Evolutionary conservation across 371 early-diverging fungal species (phyloP).

Genomic region (Lichtheimia hyalospora): DNA sequence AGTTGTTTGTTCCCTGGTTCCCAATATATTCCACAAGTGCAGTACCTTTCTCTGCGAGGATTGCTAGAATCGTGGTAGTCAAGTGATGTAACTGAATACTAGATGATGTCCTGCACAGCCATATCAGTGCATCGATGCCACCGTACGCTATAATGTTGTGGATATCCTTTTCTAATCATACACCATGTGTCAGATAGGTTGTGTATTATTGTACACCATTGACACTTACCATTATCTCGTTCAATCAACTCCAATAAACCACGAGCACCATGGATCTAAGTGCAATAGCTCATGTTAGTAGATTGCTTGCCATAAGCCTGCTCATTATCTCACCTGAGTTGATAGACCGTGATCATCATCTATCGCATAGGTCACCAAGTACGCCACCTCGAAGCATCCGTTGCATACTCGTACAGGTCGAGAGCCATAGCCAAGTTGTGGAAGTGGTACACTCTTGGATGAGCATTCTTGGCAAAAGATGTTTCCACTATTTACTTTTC

Average conservation of each 20-base stretch:
- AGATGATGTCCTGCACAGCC: slow-evolving; percentile 50
- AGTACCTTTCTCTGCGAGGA: slow-evolving; percentile 46
- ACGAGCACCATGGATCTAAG: slow-evolving; percentile 63
- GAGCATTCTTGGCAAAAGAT: slow-evolving; percentile 67
- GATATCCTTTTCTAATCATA: slow-evolving; percentile 47
- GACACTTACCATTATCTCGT: slow-evolving; percentile 48
- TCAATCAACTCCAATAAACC: slow-evolving; percentile 61
- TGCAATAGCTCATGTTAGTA: not conserved
- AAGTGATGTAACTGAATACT: slow-evolving; percentile 51
- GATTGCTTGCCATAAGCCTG: not conserved
- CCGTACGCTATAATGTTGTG: slow-evolving; percentile 57
- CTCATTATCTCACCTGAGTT: slow-evolving; percentile 47
- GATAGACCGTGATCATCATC: slow-evolving; percentile 62
- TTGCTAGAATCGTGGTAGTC: slow-evolving; percentile 53
- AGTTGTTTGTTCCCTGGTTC: not conserved
- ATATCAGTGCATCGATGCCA: slow-evolving; percentile 62
- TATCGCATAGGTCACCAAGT: slow-evolving; percentile 60
- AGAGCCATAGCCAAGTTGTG: slow-evolving; percentile 61
- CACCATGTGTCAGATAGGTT: too few species aligned
- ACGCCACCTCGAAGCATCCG: slow-evolving; percentile 64
- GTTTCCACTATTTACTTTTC: slow-evolving; percentile 47
- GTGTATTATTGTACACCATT: too few species aligned
- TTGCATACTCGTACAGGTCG: slow-evolving; percentile 64
- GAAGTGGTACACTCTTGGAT: slow-evolving; percentile 54
- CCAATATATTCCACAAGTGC: not conserved